phyloP scores from a whole-genome alignment of 345 rosid genomes.

The Orychophragmus violaceus region DNA sequence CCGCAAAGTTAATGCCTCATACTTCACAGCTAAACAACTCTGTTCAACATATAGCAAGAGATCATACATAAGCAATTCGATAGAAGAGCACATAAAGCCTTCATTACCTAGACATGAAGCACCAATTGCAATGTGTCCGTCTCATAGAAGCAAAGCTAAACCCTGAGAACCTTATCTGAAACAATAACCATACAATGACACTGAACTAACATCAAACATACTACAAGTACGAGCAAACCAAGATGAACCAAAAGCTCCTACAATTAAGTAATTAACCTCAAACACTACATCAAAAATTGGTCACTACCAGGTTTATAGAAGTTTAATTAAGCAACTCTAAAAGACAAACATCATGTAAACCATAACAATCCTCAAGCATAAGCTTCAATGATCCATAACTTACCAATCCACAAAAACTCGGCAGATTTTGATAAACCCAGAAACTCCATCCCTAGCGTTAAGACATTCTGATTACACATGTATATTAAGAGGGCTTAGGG shows the following conservation, averaged over 20 bases:
- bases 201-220: background rate
- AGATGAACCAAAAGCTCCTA: background rate
- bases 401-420: no score
- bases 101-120: conserved; percentile 55
- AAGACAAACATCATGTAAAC: background rate
- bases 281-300: no score
- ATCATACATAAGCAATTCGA: background rate
- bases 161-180: conserved; percentile 21
- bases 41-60: background rate
- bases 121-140: conserved; percentile 13
- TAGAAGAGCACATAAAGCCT: conserved; percentile 36
- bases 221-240: background rate
- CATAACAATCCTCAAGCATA: no score
- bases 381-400: no score
- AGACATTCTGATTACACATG: background rate
- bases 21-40: conserved; percentile 74
- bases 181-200: background rate
- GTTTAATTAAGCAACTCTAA: background rate
- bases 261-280: background rate
- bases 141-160: conserved; percentile 23
- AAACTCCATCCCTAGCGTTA: no score
- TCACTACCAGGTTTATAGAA: background rate
- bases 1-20: conserved; percentile 63
- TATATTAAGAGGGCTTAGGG: no score
- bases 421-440: no score